Evolutionary conservation across 768 basidiomycete genomes (phyloP), one percentile per base, ranked within the genome.

Genomic region (Boletus rex-veris): DNA sequence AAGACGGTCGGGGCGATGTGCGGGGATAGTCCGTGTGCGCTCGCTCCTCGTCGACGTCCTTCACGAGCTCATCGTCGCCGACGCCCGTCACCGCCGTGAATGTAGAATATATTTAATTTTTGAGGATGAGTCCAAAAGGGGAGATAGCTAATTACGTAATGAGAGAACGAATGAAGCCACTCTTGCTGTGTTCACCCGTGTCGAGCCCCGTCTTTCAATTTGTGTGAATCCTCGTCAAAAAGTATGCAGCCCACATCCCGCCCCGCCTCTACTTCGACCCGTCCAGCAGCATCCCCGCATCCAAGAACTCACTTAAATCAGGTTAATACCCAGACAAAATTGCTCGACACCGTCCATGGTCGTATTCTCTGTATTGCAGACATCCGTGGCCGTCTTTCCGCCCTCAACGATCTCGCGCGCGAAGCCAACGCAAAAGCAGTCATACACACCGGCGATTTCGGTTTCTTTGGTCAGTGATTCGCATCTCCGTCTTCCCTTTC

Each of bases 371-470:
- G 96, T 69, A 81, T 98, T 58, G 95, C 97, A 37, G 97, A 99
- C 74, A 88, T 92, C 60, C 85, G 90, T 57, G 95, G 93, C 61
- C 85, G 88, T 57, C 80, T 93, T 43, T 91, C 90, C 41, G 83
- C 83, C 45, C 81, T 99, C 67, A 98, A 98, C 71, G 84, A 91
- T 71, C 83, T 97, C 50, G 95, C 95, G 16, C 76, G 86, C 43
- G 92, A 97, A 61, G 84, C 84, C 53, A 88, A 90, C 65, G 97
- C 94, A 21, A 82, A 86, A 54, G 96, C 94, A 16, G 86, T 98
- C 69, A 90, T 99, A 54, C 96, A 98, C 69, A 96, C 95, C 0
- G 97, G 97, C 49, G 97, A 99, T 76, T 98, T 98, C 83, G 97
- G 97, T 54, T 97, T 99, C 75, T 97, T 96, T 71, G 92, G 91